phyloP scores from a whole-genome alignment of 305 asterid species.

The Euphrasia arctica region DNA sequence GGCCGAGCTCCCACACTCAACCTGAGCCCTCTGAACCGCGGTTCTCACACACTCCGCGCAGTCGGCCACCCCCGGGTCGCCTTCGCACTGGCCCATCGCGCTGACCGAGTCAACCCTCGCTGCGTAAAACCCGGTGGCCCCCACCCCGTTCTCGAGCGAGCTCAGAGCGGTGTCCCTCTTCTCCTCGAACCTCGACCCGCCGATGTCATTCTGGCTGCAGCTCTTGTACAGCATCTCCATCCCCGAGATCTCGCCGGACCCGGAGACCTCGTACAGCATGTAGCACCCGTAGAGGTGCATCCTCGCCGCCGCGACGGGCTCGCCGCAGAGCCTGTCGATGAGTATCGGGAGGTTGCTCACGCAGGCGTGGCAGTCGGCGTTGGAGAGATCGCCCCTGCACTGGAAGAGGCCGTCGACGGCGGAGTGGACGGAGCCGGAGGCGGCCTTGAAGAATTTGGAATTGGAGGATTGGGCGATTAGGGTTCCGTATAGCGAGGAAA shows the following conservation, averaged over 20 bases:
- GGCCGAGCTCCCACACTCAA: slow-evolving; percentile 92
- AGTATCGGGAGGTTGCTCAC: slow-evolving; percentile 77
- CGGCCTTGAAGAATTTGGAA: slow-evolving; percentile 58
- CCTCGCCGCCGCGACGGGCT: slow-evolving; percentile 71
- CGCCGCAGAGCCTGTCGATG: slow-evolving; percentile 85
- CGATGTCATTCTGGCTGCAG: slow-evolving; percentile 67
- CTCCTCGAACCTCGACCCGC: slow-evolving; percentile 83
- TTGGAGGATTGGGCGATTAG: no score
- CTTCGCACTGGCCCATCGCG: slow-evolving; percentile 93
- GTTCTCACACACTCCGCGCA: slow-evolving; percentile 82
- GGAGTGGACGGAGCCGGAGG: slow-evolving; percentile 58
- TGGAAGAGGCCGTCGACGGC: slow-evolving; percentile 78
- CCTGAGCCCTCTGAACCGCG: slow-evolving; percentile 94
- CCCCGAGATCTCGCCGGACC: slow-evolving; percentile 84
- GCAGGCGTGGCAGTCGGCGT: slow-evolving; percentile 79
- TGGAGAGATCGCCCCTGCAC: slow-evolving; percentile 84
- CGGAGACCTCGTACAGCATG: slow-evolving; percentile 88
- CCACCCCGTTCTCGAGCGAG: slow-evolving; percentile 60
- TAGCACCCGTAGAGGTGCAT: slow-evolving; percentile 88
- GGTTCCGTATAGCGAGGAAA: no score
- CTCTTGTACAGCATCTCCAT: slow-evolving; percentile 87
- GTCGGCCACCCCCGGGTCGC: slow-evolving; percentile 78
- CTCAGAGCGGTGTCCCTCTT: slow-evolving; percentile 74
- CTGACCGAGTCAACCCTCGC: slow-evolving; percentile 58
- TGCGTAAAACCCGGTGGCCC: slow-evolving; percentile 59